Percentiles rank a stretch among this genome's conserved stretches.
Conservation (phyloP, 495 filamentous ascomycete species). For the Aspergillus haitiensis region DNA sequence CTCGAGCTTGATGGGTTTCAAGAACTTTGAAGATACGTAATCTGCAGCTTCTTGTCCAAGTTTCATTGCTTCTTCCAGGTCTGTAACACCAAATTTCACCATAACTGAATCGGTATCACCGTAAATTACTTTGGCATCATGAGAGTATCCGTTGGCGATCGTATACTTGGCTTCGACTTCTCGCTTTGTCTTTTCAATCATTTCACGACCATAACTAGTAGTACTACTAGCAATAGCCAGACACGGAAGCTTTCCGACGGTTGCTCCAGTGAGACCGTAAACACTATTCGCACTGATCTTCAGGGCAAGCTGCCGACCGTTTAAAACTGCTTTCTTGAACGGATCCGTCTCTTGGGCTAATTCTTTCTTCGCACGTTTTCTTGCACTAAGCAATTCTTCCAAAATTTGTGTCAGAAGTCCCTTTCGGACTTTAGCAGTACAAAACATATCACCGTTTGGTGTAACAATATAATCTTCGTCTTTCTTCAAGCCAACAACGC, state of each 20-base stretch:
- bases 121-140: slow-evolving; percentile 96
- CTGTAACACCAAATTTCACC: slow-evolving; percentile 93
- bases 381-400: slow-evolving; percentile 81
- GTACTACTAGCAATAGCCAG: slow-evolving; percentile 94
- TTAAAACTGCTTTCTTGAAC: slow-evolving; percentile 96
- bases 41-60: slow-evolving; percentile 86
- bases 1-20: slow-evolving; percentile 96
- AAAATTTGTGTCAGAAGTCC: slow-evolving; percentile 93
- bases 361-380: slow-evolving; percentile 92
- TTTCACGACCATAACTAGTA: slow-evolving; percentile 91
- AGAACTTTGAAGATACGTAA: slow-evolving; percentile 86
- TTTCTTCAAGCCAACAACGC: slow-evolving; percentile 73
- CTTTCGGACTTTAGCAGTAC: slow-evolving; percentile 83
- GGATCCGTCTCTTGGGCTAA: slow-evolving; percentile 88
- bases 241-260: slow-evolving; percentile 93
- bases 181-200: slow-evolving; percentile 96
- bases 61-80: slow-evolving; percentile 86
- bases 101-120: slow-evolving; percentile 99
- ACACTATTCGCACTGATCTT: slow-evolving; percentile 98
- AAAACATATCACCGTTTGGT: slow-evolving; percentile 91
- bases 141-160: slow-evolving; percentile 88
- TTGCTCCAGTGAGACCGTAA: slow-evolving; percentile 95
- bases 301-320: slow-evolving; percentile 93
- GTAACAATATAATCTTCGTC: slow-evolving; percentile 96
- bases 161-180: slow-evolving; percentile 89